Conservation (phyloP, 768 basidiomycete genomes). For the Tremella mesenterica region DNA sequence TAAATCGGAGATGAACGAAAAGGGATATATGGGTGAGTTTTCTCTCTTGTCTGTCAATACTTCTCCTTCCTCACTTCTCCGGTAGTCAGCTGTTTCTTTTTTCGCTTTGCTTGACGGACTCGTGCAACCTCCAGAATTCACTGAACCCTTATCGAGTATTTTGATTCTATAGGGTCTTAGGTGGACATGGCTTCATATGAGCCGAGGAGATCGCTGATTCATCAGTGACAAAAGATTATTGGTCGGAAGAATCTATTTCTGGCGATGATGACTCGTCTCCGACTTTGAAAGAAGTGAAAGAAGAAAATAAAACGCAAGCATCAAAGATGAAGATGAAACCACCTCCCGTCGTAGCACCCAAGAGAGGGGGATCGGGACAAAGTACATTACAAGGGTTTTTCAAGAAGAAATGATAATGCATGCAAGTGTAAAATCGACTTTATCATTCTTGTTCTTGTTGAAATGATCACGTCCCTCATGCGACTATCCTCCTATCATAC, state of each 20-base stretch:
- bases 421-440: too few species aligned
- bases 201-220: neutral
- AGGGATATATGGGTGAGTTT: constrained; percentile 35
- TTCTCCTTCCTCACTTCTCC: neutral
- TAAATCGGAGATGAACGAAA: constrained; percentile 20
- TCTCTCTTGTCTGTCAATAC: neutral
- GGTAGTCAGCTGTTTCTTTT: neutral
- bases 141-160: too few species aligned
- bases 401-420: constrained; percentile 34
- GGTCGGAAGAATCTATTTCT: constrained; percentile 27
- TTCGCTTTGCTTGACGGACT: neutral
- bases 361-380: constrained; percentile 22
- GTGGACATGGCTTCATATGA: too few species aligned
- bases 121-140: too few species aligned
- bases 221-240: constrained; percentile 30
- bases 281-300: neutral
- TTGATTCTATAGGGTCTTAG: too few species aligned
- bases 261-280: constrained; percentile 15
- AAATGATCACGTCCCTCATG: too few species aligned
- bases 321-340: constrained; percentile 1
- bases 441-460: too few species aligned
- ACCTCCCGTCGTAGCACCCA: constrained; percentile 1
- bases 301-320: neutral
- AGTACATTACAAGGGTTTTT: constrained; percentile 39
- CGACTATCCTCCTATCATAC: too few species aligned